Evolutionary conservation across 208 protist genomes (phyloP), one percentile per base, ranked within the genome.

Genomic region (Leishmania guyanensis): DNA sequence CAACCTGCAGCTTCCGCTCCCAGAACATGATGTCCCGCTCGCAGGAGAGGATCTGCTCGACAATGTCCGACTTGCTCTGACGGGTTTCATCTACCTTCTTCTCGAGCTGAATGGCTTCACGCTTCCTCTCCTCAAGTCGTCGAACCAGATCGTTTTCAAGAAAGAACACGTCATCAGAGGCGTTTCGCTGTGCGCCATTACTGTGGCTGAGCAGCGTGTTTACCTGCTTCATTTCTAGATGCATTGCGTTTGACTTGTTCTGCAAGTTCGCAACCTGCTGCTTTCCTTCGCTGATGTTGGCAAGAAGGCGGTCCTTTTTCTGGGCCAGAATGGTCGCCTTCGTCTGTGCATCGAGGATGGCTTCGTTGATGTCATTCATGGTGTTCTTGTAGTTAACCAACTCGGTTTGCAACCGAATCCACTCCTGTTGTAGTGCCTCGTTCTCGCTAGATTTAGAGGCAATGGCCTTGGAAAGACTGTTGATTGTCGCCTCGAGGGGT

Each of bases 1-100:
- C 95, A 22, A 99, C 89, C 72, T 99, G 95, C 79, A 99, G 98
- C 87, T 99, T 99, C 73, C 97, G 89, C 79, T 99, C 95, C 97
- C 97, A 98, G 78, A 98, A 95, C 90, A 99, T 95, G 64, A 99
- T 97, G 85, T 99, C 94, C 9, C 96, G 87, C 88, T 99, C 96
- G 71, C 93, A 96, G 68, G 97, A 91, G 75, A 99, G 85, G 65
- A 98, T 94, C 62, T 98, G 92, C 75, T 98, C 84, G 33, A 98
- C 46, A 16, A 98, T 75, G 50, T 96, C 89, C 5, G 86, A 77
- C 89, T 98, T 98, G 51, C 86, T 80, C 60, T 93, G 82, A n/a
- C 89, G 77, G 39, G 91, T 91, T 39, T 95, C 92, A 43, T 94
- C 91, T 16, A 99, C 91, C 70, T 97, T 96, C 50, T 84, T 76